A percentile compares a stretch with the other conserved stretches of the same genome.
phyloP scores from a whole-genome alignment of 1,139 yeast genomes.

The Candida sanyaensis region DNA sequence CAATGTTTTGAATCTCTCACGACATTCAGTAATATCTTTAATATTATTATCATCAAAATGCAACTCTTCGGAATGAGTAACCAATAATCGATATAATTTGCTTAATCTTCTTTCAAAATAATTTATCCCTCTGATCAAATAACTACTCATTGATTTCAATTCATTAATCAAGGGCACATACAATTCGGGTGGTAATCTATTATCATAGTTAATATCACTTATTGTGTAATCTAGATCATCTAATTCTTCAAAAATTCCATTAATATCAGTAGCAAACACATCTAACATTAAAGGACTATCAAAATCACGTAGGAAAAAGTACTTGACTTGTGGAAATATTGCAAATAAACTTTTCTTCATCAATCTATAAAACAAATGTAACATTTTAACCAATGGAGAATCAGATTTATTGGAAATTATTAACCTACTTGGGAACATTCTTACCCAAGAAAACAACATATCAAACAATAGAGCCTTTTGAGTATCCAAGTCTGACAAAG shows the following conservation, averaged over 20 bases:
- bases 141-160: constrained; percentile 30
- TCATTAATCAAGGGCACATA: constrained; percentile 22
- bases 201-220: background rate
- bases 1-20: constrained; percentile 27
- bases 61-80: constrained; percentile 30
- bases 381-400: constrained; percentile 34
- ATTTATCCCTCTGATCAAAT: constrained; percentile 33
- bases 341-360: constrained; percentile 40
- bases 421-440: constrained; percentile 35
- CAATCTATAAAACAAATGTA: constrained; percentile 37
- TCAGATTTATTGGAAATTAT: constrained; percentile 22
- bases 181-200: constrained; percentile 16
- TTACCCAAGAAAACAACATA: constrained; percentile 42
- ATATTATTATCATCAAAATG: constrained; percentile 31
- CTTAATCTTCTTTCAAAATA: constrained; percentile 28
- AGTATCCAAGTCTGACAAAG: constrained; percentile 26
- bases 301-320: constrained; percentile 43
- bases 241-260: constrained; percentile 28
- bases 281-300: constrained; percentile 47
- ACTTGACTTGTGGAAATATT: constrained; percentile 43
- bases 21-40: constrained; percentile 24
- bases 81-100: constrained; percentile 29
- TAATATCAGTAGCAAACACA: constrained; percentile 29
- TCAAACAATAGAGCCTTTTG: constrained; percentile 40
- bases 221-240: constrained; percentile 16